Evolutionary conservation across 2,329 filamentous ascomycete genomes (phyloP).

Genomic region (Mycosphaerella arachidis): DNA sequence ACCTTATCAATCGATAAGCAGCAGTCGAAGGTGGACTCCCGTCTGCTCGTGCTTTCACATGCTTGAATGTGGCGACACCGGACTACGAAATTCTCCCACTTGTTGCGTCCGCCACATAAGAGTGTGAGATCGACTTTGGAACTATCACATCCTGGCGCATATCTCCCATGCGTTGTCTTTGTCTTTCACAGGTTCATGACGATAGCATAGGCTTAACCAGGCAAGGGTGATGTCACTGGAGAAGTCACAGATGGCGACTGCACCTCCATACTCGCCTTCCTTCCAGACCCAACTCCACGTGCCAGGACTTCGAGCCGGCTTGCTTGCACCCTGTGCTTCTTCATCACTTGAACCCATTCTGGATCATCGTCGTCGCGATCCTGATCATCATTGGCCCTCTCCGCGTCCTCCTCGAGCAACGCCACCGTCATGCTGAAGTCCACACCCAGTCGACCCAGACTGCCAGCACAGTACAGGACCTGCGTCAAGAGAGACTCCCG

Average conservation of each 20-base stretch:
- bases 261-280: slow-evolving; percentile 55
- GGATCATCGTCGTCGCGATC: slow-evolving; percentile 45
- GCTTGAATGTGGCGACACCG: no score
- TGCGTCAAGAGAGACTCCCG: slow-evolving; percentile 87
- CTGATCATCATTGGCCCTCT: slow-evolving; percentile 43
- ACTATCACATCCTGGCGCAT: no score
- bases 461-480: slow-evolving; percentile 87
- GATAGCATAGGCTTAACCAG: neutral
- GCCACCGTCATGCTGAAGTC: slow-evolving; percentile 90
- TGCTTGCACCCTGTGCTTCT: slow-evolving; percentile 79
- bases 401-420: slow-evolving; percentile 47
- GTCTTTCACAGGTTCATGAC: no score
- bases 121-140: no score
- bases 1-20: no score
- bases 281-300: slow-evolving; percentile 29
- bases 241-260: slow-evolving; percentile 22
- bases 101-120: no score
- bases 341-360: slow-evolving; percentile 86
- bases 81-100: no score
- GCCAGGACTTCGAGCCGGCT: slow-evolving; percentile 45
- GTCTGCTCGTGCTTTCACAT: no score
- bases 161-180: no score
- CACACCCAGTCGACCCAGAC: slow-evolving; percentile 80
- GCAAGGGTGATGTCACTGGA: slow-evolving; percentile 8
- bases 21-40: no score